Evolutionary conservation across 192 early-diverging fungal species (phyloP), one percentile per base, ranked within the genome.

Genomic region (Linderina pennispora): DNA sequence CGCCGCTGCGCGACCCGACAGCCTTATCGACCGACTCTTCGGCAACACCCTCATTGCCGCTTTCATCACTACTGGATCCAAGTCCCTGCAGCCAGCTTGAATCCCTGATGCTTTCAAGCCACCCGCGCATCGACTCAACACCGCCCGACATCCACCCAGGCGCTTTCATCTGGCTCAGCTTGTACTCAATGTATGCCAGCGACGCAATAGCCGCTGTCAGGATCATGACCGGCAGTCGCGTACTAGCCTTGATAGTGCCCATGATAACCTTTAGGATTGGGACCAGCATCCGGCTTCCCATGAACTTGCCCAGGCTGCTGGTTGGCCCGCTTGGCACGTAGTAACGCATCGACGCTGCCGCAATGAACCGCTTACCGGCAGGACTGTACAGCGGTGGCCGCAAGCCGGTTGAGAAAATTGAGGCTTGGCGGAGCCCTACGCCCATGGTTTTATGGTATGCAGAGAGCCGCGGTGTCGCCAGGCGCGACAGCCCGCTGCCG

Each of bases 151-250:
- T 43, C 68, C 68, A 72, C n/a, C 38, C 45, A 7, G 68, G 68
- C 3, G 62, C 68, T 39, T 51, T 56, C 37, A 72, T 36, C 48
- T 72, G 68, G 14, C 51, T 60, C 36, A 72, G 62, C 39, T 72
- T 72, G 35, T 72, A 72, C 53, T 72, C 68, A 1, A 72, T 33
- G 24, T 72, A 72, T 1, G 68, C 62, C 36, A 72, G 49, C 19
- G 62, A 59, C 6, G 62, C 68, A 18, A 72, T 72, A 8, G 53
- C 54, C 3, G 68, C 45, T 6, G 68, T 72, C 5, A 72, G 48
- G 20, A 72, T 28, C 56, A 65, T 65, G 13, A 72, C 53, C 14
- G 68, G 68, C 23, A 72, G 43, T 2, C 68, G 56, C 48, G 65
- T 21, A 8, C 57, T 42, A 8, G 38, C 45, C 18, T 47, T 42